These are phyloP conservation scores for Solanum piurae DNA, from an alignment of 257 asterid species.

Conservation along the genomic window DNA sequence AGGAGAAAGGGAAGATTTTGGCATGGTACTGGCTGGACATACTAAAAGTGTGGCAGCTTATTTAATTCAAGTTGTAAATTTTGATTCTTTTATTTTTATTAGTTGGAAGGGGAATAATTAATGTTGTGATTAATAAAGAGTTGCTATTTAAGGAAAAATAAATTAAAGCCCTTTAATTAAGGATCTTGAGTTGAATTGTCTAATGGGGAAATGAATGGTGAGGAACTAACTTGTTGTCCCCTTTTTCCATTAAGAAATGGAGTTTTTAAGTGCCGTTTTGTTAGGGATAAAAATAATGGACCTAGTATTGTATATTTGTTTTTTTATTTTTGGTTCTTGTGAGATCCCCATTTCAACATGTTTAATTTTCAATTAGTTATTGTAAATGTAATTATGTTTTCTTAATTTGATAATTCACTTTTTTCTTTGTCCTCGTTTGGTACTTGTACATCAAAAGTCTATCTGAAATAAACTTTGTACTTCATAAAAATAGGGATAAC, in stretches of 20 bases:
- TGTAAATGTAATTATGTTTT: neutral
- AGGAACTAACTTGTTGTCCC: conserved; percentile 1
- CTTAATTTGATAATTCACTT: neutral
- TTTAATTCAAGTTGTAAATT: neutral
- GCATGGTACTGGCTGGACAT: neutral
- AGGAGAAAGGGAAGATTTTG: neutral
- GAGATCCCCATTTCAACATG: neutral
- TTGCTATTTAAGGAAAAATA: neutral
- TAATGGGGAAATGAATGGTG: conserved; percentile 5
- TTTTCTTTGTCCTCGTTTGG: neutral
- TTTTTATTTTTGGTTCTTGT: neutral
- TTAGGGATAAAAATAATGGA: conserved; percentile 30
- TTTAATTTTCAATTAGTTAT: neutral
- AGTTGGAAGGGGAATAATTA: neutral
- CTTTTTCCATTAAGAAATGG: conserved; percentile 16
- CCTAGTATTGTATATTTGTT: neutral
- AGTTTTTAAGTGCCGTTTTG: conserved; percentile 37
- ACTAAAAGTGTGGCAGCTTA: neutral
- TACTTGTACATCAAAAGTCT: neutral
- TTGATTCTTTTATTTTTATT: neutral
- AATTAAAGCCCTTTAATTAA: conserved; percentile 7
- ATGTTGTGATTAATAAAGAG: neutral
- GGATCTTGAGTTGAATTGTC: conserved; percentile 26
- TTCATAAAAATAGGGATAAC: neutral
- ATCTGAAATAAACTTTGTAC: neutral